Percentiles rank a stretch among this genome's conserved stretches.
phyloP scores from a whole-genome alignment of 441 rosid genomes.

The Euphorbia celastroides region DNA sequence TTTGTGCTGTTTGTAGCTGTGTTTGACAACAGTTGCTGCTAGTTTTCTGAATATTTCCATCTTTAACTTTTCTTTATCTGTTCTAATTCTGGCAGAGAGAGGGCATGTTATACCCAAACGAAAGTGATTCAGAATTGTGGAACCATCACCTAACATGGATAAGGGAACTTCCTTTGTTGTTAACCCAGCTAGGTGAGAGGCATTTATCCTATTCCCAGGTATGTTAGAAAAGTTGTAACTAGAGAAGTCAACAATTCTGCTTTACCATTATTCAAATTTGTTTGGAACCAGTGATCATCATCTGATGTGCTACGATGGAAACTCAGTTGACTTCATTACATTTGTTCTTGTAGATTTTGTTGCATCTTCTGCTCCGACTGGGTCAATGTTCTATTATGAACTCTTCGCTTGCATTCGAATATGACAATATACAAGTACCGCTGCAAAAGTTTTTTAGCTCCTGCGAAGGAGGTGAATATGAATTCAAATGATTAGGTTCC shows the following conservation, averaged over 20 bases:
- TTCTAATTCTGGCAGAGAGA: conserved; percentile 35
- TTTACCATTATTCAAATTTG: neutral
- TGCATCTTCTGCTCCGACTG: conserved; percentile 62
- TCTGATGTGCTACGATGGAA: conserved; percentile 5
- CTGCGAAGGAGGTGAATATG: conserved; percentile 42
- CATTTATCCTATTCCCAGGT: conserved; percentile 65
- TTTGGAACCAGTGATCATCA: neutral
- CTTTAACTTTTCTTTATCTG: conserved; percentile 1
- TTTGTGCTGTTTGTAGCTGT: neutral
- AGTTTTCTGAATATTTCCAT: conserved; percentile 3
- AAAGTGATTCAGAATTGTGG: conserved; percentile 39
- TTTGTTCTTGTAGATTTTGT: conserved; percentile 48
- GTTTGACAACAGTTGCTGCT: neutral
- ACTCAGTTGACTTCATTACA: conserved; percentile 11
- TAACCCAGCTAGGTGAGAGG: conserved; percentile 52
- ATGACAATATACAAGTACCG: conserved; percentile 41
- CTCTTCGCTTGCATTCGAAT: conserved; percentile 44
- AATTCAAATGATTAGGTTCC: conserved; percentile 11
- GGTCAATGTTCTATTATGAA: conserved; percentile 48
- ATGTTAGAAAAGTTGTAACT: conserved; percentile 16
- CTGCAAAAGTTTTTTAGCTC: conserved; percentile 54
- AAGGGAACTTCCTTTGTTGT: conserved; percentile 59
- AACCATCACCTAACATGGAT: conserved; percentile 59
- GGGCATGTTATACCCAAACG: conserved; percentile 30
- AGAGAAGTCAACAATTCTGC: neutral